Percentiles rank a stretch among this genome's conserved stretches.
phyloP scores from a whole-genome alignment of 2,329 filamentous ascomycete species.

The Cadophora luteo-olivacea region DNA sequence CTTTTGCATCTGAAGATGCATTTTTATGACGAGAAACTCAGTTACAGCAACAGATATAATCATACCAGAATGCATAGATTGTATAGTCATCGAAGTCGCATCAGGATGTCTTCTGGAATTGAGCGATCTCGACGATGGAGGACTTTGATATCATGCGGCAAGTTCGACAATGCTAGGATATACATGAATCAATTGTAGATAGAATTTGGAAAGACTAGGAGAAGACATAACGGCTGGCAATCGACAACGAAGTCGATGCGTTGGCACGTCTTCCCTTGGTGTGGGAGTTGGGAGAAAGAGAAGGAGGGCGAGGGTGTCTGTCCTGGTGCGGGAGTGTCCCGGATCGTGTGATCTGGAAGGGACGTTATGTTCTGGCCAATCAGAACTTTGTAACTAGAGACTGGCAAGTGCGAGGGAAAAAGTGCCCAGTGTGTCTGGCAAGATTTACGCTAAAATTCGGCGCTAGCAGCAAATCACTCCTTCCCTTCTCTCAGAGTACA shows the following conservation, averaged over 20 bases:
- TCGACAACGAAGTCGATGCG: constrained; percentile 25
- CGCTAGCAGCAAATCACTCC: not conserved
- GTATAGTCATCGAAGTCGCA: constrained; percentile 25
- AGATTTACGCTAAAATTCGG: not conserved
- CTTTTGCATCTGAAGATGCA: not conserved
- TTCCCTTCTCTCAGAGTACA: not conserved
- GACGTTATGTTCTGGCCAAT: constrained; percentile 1
- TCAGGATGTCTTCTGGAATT: constrained; percentile 16
- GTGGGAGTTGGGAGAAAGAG: constrained; percentile 33
- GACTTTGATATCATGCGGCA: constrained; percentile 28
- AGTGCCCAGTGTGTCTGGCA: not conserved
- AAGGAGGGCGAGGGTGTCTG: not conserved
- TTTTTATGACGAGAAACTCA: constrained; percentile 14
- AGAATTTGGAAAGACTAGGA: constrained; percentile 18
- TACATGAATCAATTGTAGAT: constrained; percentile 23
- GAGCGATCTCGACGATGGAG: constrained; percentile 22
- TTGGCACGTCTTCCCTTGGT: constrained; percentile 28
- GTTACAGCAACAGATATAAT: not conserved
- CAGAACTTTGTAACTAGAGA: not conserved
- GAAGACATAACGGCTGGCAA: constrained; percentile 8
- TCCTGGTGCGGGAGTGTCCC: no score
- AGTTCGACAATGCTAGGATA: constrained; percentile 28
- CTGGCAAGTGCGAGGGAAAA: not conserved
- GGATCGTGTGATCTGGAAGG: constrained; percentile 20
- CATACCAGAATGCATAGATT: constrained; percentile 10